These are phyloP conservation scores for Rhamnella rubrinervis DNA, from an alignment of 331 rosid genomes.

Conservation along the genomic window DNA sequence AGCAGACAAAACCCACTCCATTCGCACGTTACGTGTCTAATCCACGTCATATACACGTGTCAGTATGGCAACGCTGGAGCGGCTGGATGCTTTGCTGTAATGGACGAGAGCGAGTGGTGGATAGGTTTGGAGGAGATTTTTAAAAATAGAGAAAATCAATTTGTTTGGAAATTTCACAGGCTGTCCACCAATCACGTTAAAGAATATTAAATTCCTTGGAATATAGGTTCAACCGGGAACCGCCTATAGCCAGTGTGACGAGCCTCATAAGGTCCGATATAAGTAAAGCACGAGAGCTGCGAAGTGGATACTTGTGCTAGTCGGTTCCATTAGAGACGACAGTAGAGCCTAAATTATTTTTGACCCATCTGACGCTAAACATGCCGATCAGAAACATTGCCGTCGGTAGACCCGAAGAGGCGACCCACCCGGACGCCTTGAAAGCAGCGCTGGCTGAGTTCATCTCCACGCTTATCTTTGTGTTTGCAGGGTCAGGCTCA, in stretches of 20 bases:
- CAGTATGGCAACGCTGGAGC: neutral
- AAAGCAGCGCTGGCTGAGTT: constrained; percentile 80
- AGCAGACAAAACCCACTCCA: constrained; percentile 22
- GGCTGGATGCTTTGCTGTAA: constrained; percentile 43
- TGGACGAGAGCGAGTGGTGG: neutral
- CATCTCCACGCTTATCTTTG: constrained; percentile 87
- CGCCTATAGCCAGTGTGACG: constrained; percentile 26
- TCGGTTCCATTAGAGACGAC: neutral
- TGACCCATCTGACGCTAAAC: neutral
- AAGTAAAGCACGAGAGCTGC: constrained; percentile 11
- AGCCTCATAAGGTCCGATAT: constrained; percentile 28
- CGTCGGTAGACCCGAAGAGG: constrained; percentile 64
- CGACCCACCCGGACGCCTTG: constrained; percentile 61
- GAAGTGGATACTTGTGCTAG: constrained; percentile 24
- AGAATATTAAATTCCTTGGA: constrained; percentile 1
- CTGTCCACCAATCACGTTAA: constrained; percentile 46
- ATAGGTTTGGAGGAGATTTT: neutral
- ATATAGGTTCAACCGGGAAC: constrained; percentile 48
- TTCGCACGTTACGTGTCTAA: constrained; percentile 40
- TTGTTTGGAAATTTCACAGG: constrained; percentile 31
- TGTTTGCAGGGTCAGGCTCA: constrained; percentile 87
- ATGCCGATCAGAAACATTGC: constrained; percentile 88
- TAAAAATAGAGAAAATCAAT: neutral
- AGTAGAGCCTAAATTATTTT: no score
- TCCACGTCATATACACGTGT: constrained; percentile 46